Evolutionary conservation across 306 rosid species (phyloP).

Genomic region (Quercus ilex): DNA sequence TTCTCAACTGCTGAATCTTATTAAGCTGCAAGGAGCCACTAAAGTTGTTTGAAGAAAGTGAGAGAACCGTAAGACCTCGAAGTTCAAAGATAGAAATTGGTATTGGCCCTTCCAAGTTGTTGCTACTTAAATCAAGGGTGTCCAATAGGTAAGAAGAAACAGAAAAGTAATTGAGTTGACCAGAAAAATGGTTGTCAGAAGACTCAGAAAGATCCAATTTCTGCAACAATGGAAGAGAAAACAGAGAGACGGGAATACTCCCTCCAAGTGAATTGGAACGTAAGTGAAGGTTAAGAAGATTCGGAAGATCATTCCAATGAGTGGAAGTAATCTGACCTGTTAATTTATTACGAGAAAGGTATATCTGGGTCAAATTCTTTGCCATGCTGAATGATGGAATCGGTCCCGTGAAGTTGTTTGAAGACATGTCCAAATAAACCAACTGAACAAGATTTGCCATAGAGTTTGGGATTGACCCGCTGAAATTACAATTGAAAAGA

Average conservation of each 20-base stretch:
- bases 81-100: no score
- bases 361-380: slow-evolving; percentile 19
- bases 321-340: not conserved
- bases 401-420: slow-evolving; percentile 24
- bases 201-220: not conserved
- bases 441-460: slow-evolving; percentile 27
- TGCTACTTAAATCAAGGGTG: no score
- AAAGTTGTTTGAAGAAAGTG: no score
- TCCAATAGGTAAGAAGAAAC: not conserved
- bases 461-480: slow-evolving; percentile 28
- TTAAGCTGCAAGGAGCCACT: no score
- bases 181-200: slow-evolving; percentile 29
- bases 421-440: slow-evolving; percentile 28
- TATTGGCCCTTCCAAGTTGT: no score
- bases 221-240: slow-evolving; percentile 18
- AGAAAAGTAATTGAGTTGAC: slow-evolving; percentile 6
- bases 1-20: no score
- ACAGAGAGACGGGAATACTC: slow-evolving; percentile 15
- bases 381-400: slow-evolving; percentile 36
- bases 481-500: slow-evolving; percentile 26
- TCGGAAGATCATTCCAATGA: slow-evolving; percentile 16
- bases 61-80: no score
- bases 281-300: slow-evolving; percentile 20
- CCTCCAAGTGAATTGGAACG: slow-evolving; percentile 20
- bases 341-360: slow-evolving; percentile 15